These are phyloP conservation scores for Schizochytrium sp. DNA, from an alignment of 108 stramenopile genomes.

Conservation along the genomic window DNA sequence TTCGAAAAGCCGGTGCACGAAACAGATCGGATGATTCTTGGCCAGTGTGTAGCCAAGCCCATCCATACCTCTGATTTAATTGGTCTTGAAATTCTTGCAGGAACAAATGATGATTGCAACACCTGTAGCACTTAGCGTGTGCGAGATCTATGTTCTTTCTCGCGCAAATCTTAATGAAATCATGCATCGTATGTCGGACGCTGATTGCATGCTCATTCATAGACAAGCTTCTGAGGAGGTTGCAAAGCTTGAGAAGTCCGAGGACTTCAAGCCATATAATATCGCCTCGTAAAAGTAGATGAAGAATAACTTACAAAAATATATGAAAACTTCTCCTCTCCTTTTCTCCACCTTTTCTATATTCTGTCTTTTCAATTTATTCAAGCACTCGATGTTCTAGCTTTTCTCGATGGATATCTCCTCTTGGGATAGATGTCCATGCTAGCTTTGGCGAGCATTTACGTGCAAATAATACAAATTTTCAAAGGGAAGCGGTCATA, in stretches of 20 bases:
- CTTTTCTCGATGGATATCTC: too few species aligned
- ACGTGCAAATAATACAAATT: neutral
- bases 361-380: slow-evolving; percentile 8
- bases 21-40: neutral
- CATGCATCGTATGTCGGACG: neutral
- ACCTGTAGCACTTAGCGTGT: neutral
- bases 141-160: slow-evolving; percentile 4
- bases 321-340: neutral
- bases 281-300: too few species aligned
- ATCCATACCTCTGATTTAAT: neutral
- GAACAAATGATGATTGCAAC: neutral
- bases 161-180: neutral
- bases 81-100: neutral
- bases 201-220: neutral
- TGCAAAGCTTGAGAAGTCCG: neutral
- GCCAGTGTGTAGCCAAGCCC: neutral
- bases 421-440: too few species aligned
- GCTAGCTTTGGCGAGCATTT: neutral
- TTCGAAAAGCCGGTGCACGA: neutral
- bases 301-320: too few species aligned
- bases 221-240: neutral
- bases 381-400: too few species aligned
- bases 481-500: neutral
- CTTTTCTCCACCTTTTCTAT: neutral
- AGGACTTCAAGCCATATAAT: too few species aligned